phyloP scores from a whole-genome alignment of 371 early-diverging fungal genomes.

The Zychaea mexicana region DNA sequence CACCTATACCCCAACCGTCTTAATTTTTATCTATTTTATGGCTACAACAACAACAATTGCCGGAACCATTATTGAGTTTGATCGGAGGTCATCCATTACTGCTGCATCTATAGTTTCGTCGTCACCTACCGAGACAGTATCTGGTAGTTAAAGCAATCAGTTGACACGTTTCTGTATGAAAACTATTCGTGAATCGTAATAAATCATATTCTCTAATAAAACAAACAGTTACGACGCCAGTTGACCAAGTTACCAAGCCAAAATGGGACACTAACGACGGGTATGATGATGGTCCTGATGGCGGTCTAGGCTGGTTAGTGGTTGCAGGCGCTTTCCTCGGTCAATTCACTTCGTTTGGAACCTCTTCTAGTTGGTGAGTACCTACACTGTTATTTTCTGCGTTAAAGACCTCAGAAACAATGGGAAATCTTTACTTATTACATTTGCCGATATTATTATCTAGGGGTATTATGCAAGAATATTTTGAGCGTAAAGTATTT shows the following conservation, averaged over 20 bases:
- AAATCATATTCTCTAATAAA: not conserved
- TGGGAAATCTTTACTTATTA: too few relatives aligned
- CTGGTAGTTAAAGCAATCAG: too few relatives aligned
- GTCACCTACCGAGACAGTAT: not conserved
- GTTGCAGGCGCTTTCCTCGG: constrained; percentile 58
- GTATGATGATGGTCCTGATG: constrained; percentile 34
- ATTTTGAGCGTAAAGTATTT: constrained; percentile 27
- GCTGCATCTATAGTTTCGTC: not conserved
- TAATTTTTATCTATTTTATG: not conserved
- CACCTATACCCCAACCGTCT: not conserved
- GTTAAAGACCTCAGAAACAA: too few relatives aligned
- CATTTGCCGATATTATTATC: not conserved
- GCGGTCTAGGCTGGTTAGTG: constrained; percentile 63
- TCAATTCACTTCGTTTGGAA: constrained; percentile 60
- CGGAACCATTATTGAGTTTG: not conserved
- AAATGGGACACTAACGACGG: not conserved
- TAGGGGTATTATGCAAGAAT: constrained; percentile 31
- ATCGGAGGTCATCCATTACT: not conserved
- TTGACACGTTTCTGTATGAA: too few relatives aligned
- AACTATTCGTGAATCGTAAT: not conserved
- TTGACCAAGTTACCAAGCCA: not conserved
- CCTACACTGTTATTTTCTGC: too few relatives aligned
- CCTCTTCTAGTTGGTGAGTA: constrained; percentile 32
- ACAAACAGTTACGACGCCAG: not conserved
- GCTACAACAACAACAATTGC: not conserved